Conservation (phyloP, 768 basidiomycete species). For the Amanita pseudoporphyria region DNA sequence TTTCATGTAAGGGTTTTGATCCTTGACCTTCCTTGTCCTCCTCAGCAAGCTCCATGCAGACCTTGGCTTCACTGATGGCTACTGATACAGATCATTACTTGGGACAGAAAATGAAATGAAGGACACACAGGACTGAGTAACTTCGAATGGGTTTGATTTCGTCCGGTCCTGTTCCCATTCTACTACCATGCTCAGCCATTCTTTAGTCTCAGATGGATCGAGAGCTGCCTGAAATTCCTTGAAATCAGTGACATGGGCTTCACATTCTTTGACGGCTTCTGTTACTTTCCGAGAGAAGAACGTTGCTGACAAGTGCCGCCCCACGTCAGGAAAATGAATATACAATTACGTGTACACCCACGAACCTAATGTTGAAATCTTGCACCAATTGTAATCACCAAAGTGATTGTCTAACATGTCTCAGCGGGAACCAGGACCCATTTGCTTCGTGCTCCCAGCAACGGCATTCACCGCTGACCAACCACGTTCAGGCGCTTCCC, state of each 20-base stretch:
- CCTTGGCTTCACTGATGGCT: background rate
- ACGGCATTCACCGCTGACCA: slow-evolving; percentile 21
- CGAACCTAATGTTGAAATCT: no score
- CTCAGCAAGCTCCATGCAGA: background rate
- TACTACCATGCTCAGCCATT: slow-evolving; percentile 3
- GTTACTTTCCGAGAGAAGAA: background rate
- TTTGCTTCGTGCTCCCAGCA: slow-evolving; percentile 21
- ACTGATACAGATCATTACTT: no score
- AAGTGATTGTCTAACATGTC: slow-evolving; percentile 20
- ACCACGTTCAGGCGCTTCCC: slow-evolving; percentile 20
- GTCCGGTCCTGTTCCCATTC: slow-evolving; percentile 9
- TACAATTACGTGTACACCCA: no score
- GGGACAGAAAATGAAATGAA: background rate
- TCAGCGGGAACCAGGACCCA: slow-evolving; percentile 27
- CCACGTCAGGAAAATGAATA: no score
- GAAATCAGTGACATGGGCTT: background rate
- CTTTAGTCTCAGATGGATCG: background rate
- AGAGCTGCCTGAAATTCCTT: background rate
- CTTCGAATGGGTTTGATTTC: slow-evolving; percentile 8
- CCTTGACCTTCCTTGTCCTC: background rate
- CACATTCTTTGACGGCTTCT: background rate
- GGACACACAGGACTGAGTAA: slow-evolving; percentile 9
- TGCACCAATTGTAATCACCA: slow-evolving; percentile 19
- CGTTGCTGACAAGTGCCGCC: no score
- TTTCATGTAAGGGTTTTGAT: background rate